A percentile compares a stretch with the other conserved stretches of the same genome.
These are phyloP conservation scores for Zygosaccharomyces pseudorouxii DNA, from an alignment of 805 yeast genomes.

Conservation along the genomic window DNA sequence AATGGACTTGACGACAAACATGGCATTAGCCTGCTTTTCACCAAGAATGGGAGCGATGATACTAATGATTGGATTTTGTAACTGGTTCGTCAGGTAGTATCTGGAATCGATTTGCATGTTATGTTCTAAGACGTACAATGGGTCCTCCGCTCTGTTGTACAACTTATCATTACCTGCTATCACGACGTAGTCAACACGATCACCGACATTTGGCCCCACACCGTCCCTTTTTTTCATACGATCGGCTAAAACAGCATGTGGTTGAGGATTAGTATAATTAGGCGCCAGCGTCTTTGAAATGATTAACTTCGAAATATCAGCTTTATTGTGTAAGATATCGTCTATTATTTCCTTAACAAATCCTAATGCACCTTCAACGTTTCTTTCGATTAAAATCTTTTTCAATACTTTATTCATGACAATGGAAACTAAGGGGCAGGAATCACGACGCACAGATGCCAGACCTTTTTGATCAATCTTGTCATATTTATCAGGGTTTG, in stretches of 20 bases:
- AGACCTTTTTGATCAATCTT: slow-evolving; percentile 98
- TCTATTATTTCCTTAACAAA: slow-evolving; percentile 87
- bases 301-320: slow-evolving; percentile 89
- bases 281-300: slow-evolving; percentile 90
- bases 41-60: slow-evolving; percentile 95
- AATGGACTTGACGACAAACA: slow-evolving; percentile 54
- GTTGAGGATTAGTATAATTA: slow-evolving; percentile 94
- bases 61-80: slow-evolving; percentile 86
- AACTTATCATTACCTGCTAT: slow-evolving; percentile 77
- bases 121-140: slow-evolving; percentile 85
- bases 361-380: slow-evolving; percentile 76
- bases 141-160: slow-evolving; percentile 96
- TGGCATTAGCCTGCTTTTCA: slow-evolving; percentile 70
- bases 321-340: slow-evolving; percentile 81
- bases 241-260: slow-evolving; percentile 94
- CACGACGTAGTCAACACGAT: slow-evolving; percentile 96
- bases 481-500: slow-evolving; percentile 83
- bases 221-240: slow-evolving; percentile 97
- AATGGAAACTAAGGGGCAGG: slow-evolving; percentile 89
- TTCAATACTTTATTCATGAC: slow-evolving; percentile 90
- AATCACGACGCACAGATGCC: slow-evolving; percentile 97
- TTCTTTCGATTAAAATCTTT: slow-evolving; percentile 77
- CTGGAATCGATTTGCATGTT: slow-evolving; percentile 91
- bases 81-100: slow-evolving; percentile 87
- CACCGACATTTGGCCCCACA: slow-evolving; percentile 94